phyloP scores from a whole-genome alignment of 106 monocot species.

The Posidonia australis region DNA sequence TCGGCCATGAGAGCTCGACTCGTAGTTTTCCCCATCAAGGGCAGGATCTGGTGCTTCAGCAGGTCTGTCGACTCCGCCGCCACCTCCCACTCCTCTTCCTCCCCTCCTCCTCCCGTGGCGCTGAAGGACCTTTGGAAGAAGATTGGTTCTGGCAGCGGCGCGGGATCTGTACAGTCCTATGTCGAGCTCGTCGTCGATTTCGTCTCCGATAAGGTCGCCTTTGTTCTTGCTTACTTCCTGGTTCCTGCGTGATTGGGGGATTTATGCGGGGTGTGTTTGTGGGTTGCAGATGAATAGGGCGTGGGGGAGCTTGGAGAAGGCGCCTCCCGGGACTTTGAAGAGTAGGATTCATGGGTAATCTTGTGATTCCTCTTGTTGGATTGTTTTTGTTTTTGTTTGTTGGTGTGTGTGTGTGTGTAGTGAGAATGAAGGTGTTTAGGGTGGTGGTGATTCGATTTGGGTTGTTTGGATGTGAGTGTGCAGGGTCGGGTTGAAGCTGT shows the following conservation, averaged over 20 bases:
- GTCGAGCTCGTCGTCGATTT: conserved; percentile 64
- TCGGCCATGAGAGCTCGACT: conserved; percentile 49
- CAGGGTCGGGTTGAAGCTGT: conserved; percentile 72
- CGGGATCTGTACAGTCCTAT: conserved; percentile 22
- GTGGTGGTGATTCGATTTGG: neutral
- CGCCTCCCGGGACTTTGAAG: conserved; percentile 68
- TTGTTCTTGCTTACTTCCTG: neutral
- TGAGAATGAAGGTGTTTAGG: neutral
- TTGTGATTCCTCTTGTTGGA: neutral
- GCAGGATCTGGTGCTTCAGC: conserved; percentile 69
- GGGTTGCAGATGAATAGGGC: conserved; percentile 66
- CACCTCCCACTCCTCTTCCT: conserved; percentile 1
- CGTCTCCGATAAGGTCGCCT: conserved; percentile 54
- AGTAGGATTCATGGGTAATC: conserved; percentile 59
- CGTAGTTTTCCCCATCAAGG: conserved; percentile 85
- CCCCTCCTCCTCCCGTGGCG: conserved; percentile 15
- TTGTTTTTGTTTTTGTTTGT: conserved; percentile 2
- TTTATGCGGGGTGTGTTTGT: neutral
- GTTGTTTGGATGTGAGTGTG: conserved; percentile 12
- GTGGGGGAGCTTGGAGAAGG: conserved; percentile 60
- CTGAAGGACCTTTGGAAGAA: conserved; percentile 51
- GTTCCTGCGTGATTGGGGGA: too few relatives aligned
- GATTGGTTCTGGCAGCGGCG: conserved; percentile 16
- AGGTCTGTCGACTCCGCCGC: conserved; percentile 28
- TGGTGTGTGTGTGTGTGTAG: neutral